Percentiles rank a stretch among this genome's conserved stretches.
Conservation (phyloP, 306 rosid genomes). For the Quercus engelmannii region DNA sequence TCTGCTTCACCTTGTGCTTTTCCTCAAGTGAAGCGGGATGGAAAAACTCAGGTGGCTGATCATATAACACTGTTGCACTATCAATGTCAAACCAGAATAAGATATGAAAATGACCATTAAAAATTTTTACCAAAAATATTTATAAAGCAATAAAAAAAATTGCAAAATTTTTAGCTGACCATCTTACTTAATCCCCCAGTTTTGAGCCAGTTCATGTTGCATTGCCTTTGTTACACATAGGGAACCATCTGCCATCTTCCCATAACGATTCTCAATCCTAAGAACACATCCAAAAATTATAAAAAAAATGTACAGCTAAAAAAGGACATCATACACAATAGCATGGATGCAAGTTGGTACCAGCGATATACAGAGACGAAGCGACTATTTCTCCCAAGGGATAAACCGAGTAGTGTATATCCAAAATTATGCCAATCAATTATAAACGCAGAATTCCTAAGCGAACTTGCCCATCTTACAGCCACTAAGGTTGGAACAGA, state of each 20-base stretch:
- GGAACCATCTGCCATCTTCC: constrained; percentile 91
- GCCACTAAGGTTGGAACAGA: constrained; percentile 91
- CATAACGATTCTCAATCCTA: constrained; percentile 86
- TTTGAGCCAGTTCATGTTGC: constrained; percentile 97
- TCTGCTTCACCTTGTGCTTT: constrained; percentile 65
- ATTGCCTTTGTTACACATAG: constrained; percentile 91
- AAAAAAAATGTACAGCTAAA: neutral
- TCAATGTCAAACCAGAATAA: neutral
- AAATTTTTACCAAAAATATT: neutral
- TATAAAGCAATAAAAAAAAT: constrained; percentile 11
- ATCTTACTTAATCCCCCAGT: constrained; percentile 92
- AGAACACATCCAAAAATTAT: constrained; percentile 24
- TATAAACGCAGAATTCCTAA: constrained; percentile 70
- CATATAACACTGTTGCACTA: constrained; percentile 74
- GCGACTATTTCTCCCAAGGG: constrained; percentile 83
- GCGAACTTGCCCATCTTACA: constrained; percentile 90
- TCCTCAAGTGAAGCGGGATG: constrained; percentile 72
- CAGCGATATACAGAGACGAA: constrained; percentile 78
- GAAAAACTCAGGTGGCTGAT: constrained; percentile 94
- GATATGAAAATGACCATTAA: neutral
- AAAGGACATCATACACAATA: constrained; percentile 17
- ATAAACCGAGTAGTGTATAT: constrained; percentile 75
- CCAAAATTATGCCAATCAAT: constrained; percentile 99
- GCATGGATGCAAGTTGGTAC: constrained; percentile 40
- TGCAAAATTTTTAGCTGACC: constrained; percentile 28